phyloP scores from a whole-genome alignment of 345 rosid genomes.

The Corchorus capsularis region DNA sequence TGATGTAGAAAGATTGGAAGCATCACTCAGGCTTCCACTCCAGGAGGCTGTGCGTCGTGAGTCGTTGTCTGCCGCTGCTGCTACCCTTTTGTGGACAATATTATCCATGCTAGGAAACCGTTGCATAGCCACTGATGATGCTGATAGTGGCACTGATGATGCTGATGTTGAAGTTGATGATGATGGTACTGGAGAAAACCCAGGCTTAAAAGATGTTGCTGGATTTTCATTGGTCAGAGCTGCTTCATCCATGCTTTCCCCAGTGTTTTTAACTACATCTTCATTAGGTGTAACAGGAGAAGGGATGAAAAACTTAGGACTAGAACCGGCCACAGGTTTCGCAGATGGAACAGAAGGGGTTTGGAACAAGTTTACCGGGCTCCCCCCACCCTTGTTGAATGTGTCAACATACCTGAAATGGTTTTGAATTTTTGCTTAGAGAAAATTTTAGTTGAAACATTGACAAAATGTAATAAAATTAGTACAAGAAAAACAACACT shows the following conservation, averaged over 20 bases:
- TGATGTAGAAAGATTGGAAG: constrained; percentile 19
- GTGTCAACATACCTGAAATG: constrained; percentile 55
- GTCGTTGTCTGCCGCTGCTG: constrained; percentile 29
- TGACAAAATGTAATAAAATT: not conserved
- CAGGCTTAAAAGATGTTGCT: not conserved
- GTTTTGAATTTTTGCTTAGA: not conserved
- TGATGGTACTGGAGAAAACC: not conserved
- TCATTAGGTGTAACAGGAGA: constrained; percentile 24
- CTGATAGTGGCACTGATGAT: constrained; percentile 14
- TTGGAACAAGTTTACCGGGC: constrained; percentile 41
- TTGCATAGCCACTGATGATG: constrained; percentile 40
- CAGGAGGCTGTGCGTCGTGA: constrained; percentile 69
- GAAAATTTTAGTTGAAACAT: not conserved
- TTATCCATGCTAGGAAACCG: constrained; percentile 64
- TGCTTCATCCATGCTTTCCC: constrained; percentile 4
- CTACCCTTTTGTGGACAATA: constrained; percentile 33
- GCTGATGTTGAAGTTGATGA: constrained; percentile 15
- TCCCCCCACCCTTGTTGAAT: constrained; percentile 48
- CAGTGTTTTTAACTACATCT: constrained; percentile 29
- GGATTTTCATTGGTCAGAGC: not conserved
- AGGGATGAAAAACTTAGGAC: constrained; percentile 54
- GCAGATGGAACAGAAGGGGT: constrained; percentile 36
- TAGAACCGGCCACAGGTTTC: constrained; percentile 38
- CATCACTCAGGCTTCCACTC: constrained; percentile 46
- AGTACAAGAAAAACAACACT: not conserved